Base-by-base conservation (phyloP, 2,329 filamentous ascomycete genomes). In the Talaromyces islandicus region DNA sequence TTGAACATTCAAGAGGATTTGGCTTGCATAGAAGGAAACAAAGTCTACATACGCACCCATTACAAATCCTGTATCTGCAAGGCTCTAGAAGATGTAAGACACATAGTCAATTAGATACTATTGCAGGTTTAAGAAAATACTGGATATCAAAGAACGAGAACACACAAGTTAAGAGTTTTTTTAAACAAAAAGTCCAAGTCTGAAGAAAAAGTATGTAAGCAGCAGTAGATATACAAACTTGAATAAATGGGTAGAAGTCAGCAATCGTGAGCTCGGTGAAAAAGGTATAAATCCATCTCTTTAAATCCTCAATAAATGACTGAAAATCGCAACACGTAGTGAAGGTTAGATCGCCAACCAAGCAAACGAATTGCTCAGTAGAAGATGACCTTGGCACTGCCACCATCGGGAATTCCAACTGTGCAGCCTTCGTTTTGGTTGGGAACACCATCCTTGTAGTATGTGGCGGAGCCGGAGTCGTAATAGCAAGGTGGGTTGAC, bases 341-440 rank as follows among this genome's bases (percentile, higher is more conserved):
- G 24, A 29, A 24, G 19, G 19, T 21, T 11, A 24, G 43, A n/a
- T 19, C 14, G 19, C 43, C 21, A 9, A 10, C 21, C n/a, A 12
- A 11, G 9, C 6, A 46, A 21, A 24, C 19, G 9, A 17, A 17
- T 29, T 29, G 41, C 50, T 38, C 58, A 62, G 64, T 73, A 76
- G 65, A 79, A 76, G 65, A 81, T 77, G 69, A 79, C 81, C 62
- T 74, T 78, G 58, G 80, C 81, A 30, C 75, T 77, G 62, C 35
- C 29, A 14, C 81, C 81, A 29, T 77, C 78, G 62, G 75, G 70
- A 60, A 82, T 71, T 61, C 89, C 83, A 86, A 94, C 91, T 56
- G 91, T 96, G 85, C 91, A 96, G 62, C 91, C 91, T 65, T 83
- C 83, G 64, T 70, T 71, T 61, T 78, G 76, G 30, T 32, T 25